Base-by-base conservation (phyloP, 495 filamentous ascomycete genomes). In the Xylaria bambusicola region DNA sequence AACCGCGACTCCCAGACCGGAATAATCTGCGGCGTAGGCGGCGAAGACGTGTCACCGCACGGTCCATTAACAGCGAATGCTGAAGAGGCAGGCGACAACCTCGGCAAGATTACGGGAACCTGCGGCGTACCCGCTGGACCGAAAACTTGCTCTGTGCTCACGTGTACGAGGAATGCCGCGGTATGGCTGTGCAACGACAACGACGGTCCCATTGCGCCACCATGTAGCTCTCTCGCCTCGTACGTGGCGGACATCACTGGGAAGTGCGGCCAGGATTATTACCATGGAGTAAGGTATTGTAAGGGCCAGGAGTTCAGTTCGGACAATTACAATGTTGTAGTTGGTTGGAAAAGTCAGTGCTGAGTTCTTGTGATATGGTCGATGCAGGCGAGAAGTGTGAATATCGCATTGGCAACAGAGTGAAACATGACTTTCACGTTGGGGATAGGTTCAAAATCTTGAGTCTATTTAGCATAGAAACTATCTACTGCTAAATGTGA, bases 181-280 rank as follows among this genome's bases (percentile, higher is more conserved):
- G 38, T 63, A 2, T 63, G 54, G 54, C 44, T 63, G 29, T 63
- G 61, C 41, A 63, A 63, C 31, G 61, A 63, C 33, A 59, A 51
- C n/a, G 6, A 5, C 2, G 1, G 1, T 18, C 21, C 26, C 1
- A 50, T 63, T 23, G 27, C 45, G 3, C 55, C 36, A 1, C 7
- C 18, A 10, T 59, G 61, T 33, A 20, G 2, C 17, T 33, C 15
- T 23, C 44, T 59, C 13, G 55, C 42, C 3, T 21, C 50, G 4
- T 60, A 50, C 20, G 61, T 52, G 17, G 23, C 35, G 1, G 56
- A 59, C 17, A 54, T 60, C 6, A 9, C 27, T 1, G n/a, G 8
- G 13, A 48, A 21, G 40, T 62, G 60, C 29, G 46, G 42, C 1
- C 18, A 8, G 17, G 26, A 44, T 21, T 18, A 45, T 15, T 12